Evolutionary conservation across 2,329 filamentous ascomycete genomes (phyloP), one percentile per base, ranked within the genome.

Genomic region (Cladosporium sp.): DNA sequence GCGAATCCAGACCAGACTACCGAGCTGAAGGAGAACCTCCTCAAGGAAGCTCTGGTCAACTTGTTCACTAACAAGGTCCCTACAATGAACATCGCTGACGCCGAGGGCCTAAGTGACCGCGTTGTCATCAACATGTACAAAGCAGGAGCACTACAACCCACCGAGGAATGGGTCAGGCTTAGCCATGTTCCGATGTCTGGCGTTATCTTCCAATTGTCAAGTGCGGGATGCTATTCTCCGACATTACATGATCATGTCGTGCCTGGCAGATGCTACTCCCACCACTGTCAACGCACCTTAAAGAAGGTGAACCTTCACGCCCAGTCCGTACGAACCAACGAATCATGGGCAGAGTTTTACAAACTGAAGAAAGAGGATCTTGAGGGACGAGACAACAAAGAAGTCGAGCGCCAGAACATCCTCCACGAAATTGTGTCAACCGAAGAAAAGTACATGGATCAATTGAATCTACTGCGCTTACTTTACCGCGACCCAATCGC

Each of bases 101-200:
- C 94, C 0, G 94, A 99, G 71, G 88, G 87, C 1, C 79, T 99
- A 52, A 90, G 90, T 61, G 83, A 84, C 58, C 85, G 84, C 39
- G 89, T 96, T 0, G 86, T 96, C 2, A 79, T 85, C 56, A 83
- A 87, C 47, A 94, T 99, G 90, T 83, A 93, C 63, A 81, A 83
- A 22, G 85, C 87, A 8, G 87, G 86, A 37, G 90, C 91, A 10
- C 77, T 99, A 32, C 78, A 95, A 4, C 86, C 87, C 13, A 93
- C 97, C 34, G 94, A 99, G 72, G 95, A 99, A 75, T 99, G 95
- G 94, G 88, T 99, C 63, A 97, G 95, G 70, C 92, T 97, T 69
- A 89, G 90, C 6, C 79, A 83, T 1, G 90, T 88, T 6, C 83
- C 82, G 22, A 85, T 97, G 67, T 92, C 89, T 20, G 95, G 94